These are phyloP conservation scores for Rhizoclosmatium globosum DNA, from an alignment of 192 early-diverging fungal species.

Conservation along the genomic window DNA sequence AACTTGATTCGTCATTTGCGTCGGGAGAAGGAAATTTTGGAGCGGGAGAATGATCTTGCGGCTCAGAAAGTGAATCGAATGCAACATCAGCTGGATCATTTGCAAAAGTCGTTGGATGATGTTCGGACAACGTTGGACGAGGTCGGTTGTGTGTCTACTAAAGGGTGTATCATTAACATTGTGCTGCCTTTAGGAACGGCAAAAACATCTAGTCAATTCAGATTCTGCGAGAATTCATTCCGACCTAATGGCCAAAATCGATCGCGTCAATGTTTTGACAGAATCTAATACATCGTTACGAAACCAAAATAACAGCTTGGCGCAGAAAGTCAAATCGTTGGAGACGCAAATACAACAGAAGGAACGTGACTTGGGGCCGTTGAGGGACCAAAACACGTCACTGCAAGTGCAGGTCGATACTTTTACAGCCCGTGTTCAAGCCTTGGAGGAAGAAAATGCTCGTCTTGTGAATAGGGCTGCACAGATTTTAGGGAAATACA, in stretches of 20 bases:
- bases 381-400: conserved; percentile 67
- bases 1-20: conserved; percentile 75
- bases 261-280: conserved; percentile 71
- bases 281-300: conserved; percentile 83
- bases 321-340: conserved; percentile 42
- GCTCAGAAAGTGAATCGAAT: conserved; percentile 73
- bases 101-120: conserved; percentile 76
- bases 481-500: conserved; percentile 79
- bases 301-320: conserved; percentile 58
- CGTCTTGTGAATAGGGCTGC: conserved; percentile 78
- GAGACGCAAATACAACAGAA: conserved; percentile 51
- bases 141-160: background rate
- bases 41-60: conserved; percentile 71
- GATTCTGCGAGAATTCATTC: conserved; percentile 63
- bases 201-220: conserved; percentile 48
- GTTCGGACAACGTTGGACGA: conserved; percentile 62
- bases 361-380: conserved; percentile 57
- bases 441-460: conserved; percentile 68
- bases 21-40: conserved; percentile 76
- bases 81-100: conserved; percentile 67
- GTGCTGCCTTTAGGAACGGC: conserved; percentile 46
- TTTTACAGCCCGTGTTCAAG: conserved; percentile 55
- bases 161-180: too few species aligned
- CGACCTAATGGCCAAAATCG: conserved; percentile 72
- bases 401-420: conserved; percentile 71